Evolutionary conservation across 1,284 basidiomycete genomes (phyloP).

Genomic region (Violaceomyces palustris): DNA sequence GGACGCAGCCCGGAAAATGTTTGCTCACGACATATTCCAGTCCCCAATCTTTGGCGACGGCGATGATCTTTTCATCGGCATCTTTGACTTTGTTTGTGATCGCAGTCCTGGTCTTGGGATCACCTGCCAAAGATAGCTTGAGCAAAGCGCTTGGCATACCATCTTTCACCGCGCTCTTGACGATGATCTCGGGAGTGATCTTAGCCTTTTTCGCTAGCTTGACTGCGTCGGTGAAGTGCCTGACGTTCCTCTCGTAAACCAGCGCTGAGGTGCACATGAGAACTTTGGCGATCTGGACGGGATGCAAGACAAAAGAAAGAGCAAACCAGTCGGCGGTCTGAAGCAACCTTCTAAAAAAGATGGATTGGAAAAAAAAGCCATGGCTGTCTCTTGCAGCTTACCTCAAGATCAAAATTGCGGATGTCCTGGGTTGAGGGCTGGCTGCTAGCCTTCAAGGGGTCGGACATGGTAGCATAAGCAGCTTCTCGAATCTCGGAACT

Average conservation of each 20-base stretch:
- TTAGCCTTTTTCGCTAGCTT: too few relatives aligned
- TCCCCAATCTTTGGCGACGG: conserved; percentile 23
- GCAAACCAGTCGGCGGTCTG: conserved; percentile 1
- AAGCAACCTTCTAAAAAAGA: too few relatives aligned
- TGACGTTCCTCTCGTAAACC: conserved; percentile 23
- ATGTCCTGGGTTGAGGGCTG: conserved; percentile 13
- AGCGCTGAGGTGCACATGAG: conserved; percentile 24
- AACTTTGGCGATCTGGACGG: conserved; percentile 9
- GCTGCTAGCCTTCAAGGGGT: conserved; percentile 4
- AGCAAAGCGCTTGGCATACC: too few relatives aligned
- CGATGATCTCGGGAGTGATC: neutral
- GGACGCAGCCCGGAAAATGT: neutral
- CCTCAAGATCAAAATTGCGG: conserved; percentile 36
- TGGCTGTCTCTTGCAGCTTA: neutral
- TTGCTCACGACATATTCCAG: conserved; percentile 13
- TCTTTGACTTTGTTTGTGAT: conserved; percentile 6
- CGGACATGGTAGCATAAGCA: conserved; percentile 34
- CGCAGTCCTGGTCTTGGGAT: neutral
- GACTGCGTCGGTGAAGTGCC: conserved; percentile 9
- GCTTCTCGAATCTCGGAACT: conserved; percentile 37
- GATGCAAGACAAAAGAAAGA: neutral
- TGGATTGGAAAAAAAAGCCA: neutral
- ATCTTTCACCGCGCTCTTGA: too few relatives aligned
- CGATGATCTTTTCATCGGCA: conserved; percentile 18
- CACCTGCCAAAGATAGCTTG: neutral